Evolutionary conservation across 768 basidiomycete species (phyloP).

Genomic region (Hemileccinum rubropunctum): DNA sequence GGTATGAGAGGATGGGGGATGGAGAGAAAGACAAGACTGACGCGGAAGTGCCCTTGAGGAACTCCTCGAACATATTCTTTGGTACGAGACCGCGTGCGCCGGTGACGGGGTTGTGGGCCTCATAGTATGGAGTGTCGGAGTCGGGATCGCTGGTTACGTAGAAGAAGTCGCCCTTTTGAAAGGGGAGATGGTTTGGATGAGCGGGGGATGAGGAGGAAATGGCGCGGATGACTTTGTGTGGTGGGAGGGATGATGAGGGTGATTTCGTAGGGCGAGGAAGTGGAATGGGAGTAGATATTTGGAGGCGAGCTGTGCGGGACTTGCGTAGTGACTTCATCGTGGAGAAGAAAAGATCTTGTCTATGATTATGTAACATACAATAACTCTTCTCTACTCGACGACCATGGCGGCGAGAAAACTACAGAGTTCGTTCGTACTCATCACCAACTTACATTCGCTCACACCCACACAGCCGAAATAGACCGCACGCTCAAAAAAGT

Average conservation of each 20-base stretch:
- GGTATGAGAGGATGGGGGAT: neutral
- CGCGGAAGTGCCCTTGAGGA: conserved; percentile 69
- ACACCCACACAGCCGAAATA: conserved; percentile 75
- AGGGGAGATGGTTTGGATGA: conserved; percentile 83
- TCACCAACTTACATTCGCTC: neutral
- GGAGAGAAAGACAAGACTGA: neutral
- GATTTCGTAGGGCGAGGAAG: conserved; percentile 55
- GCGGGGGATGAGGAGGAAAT: conserved; percentile 60
- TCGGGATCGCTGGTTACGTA: conserved; percentile 82
- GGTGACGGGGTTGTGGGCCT: conserved; percentile 91
- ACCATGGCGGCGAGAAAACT: conserved; percentile 89
- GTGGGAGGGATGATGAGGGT: conserved; percentile 49
- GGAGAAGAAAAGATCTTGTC: neutral
- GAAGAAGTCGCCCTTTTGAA: conserved; percentile 95
- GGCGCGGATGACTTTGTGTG: conserved; percentile 95
- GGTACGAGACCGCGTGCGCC: conserved; percentile 92
- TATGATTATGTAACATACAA: conserved; percentile 27
- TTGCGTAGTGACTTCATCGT: conserved; percentile 83
- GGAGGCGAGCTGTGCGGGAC: conserved; percentile 60
- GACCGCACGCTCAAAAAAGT: conserved; percentile 99
- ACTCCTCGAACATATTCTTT: conserved; percentile 84
- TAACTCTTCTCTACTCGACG: conserved; percentile 5
- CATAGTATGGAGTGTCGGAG: conserved; percentile 67
- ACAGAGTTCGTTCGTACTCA: conserved; percentile 56
- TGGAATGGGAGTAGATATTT: conserved; percentile 64